These are phyloP conservation scores for Fusarium sp. DNA, from an alignment of 2,329 filamentous ascomycete species.

Conservation along the genomic window DNA sequence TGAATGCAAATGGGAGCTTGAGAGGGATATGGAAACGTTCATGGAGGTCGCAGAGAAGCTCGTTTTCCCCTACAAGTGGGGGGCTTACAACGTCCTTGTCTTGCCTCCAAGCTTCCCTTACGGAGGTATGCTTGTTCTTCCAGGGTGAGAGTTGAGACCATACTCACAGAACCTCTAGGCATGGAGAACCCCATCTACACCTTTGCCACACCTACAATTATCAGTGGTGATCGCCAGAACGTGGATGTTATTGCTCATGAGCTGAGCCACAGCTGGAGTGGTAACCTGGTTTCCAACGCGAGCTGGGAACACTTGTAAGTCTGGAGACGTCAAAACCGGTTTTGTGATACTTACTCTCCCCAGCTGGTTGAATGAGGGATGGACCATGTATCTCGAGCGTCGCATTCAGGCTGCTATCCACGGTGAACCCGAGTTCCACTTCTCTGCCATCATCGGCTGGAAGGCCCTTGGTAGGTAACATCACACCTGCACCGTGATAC, in stretches of 20 bases:
- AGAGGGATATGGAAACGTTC: slow-evolving; percentile 89
- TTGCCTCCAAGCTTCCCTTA: slow-evolving; percentile 91
- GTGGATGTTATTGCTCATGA: slow-evolving; percentile 96
- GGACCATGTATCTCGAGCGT: slow-evolving; percentile 94
- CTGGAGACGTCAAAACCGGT: background rate
- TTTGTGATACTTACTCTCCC: slow-evolving; percentile 6
- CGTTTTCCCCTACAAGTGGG: slow-evolving; percentile 91
- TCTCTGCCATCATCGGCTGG: slow-evolving; percentile 96
- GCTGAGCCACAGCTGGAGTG: slow-evolving; percentile 81
- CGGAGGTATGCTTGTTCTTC: slow-evolving; percentile 63
- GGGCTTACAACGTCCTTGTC: slow-evolving; percentile 91
- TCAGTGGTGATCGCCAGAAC: slow-evolving; percentile 89
- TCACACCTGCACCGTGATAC: background rate
- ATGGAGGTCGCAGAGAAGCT: slow-evolving; percentile 82
- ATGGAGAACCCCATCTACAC: slow-evolving; percentile 96
- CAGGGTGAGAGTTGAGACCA: background rate
- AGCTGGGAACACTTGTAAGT: slow-evolving; percentile 82
- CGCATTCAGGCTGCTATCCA: slow-evolving; percentile 80
- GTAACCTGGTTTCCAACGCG: slow-evolving; percentile 80
- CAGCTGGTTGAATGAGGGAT: slow-evolving; percentile 78
- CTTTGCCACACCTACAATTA: slow-evolving; percentile 92
- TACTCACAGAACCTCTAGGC: slow-evolving; percentile 51
- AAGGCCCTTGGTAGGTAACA: slow-evolving; percentile 70
- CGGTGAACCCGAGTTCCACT: slow-evolving; percentile 85
- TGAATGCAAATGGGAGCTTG: slow-evolving; percentile 88